Evolutionary conservation across 176 grass and related monocot genomes (phyloP).

Genomic region (Rhynchospora pubera): DNA sequence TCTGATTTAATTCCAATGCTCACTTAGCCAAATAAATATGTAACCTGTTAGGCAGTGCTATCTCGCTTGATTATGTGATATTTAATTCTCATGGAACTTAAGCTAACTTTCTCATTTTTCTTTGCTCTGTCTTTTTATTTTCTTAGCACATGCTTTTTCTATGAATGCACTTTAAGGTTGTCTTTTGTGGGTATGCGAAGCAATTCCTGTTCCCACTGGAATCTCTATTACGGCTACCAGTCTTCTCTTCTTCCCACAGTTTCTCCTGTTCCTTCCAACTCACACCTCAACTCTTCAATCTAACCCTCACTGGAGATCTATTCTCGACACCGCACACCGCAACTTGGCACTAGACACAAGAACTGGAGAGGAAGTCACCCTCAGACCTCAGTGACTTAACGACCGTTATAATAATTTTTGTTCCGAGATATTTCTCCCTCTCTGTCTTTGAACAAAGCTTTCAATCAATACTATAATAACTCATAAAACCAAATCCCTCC

Average conservation of each 20-base stretch:
- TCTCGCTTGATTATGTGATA: background rate
- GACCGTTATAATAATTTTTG: background rate
- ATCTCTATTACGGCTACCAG: background rate
- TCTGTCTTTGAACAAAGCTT: background rate
- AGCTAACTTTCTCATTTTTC: background rate
- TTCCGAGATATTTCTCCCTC: conserved; percentile 16
- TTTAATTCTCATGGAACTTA: background rate
- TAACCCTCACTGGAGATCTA: too few species aligned
- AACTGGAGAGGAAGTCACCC: background rate
- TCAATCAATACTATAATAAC: background rate
- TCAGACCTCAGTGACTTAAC: background rate
- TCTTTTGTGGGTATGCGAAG: background rate
- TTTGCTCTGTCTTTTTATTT: background rate
- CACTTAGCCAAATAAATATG: too few species aligned
- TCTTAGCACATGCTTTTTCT: too few species aligned
- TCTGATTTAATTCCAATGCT: too few species aligned
- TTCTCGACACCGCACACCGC: background rate
- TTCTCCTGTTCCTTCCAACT: background rate
- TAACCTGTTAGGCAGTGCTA: too few species aligned
- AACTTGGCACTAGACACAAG: too few species aligned
- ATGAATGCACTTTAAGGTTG: background rate
- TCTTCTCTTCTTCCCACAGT: background rate
- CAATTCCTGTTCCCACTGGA: background rate
- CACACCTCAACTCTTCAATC: background rate
- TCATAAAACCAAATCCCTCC: conserved; percentile 14